These are phyloP conservation scores for Rhynchospora breviuscula DNA, from an alignment of 176 grass and related monocot species.

Conservation along the genomic window DNA sequence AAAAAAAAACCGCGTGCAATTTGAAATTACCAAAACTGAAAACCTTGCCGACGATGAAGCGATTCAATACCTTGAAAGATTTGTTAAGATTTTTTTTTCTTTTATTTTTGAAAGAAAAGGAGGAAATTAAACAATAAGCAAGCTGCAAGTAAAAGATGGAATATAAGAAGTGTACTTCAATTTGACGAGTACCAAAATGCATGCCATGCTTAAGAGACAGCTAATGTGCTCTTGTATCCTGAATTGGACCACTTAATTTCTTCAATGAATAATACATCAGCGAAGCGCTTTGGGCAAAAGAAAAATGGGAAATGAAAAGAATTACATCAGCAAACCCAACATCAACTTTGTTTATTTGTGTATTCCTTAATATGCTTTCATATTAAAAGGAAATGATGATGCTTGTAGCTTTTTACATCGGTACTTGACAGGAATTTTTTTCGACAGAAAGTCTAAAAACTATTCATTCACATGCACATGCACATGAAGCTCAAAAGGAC, in stretches of 20 bases:
- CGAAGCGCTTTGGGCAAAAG: not conserved
- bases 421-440: not conserved
- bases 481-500: not conserved
- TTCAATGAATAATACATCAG: not conserved
- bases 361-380: not conserved
- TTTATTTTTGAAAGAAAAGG: not conserved
- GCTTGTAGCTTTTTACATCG: slow-evolving; percentile 6
- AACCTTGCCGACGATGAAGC: not conserved
- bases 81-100: no score
- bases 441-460: not conserved
- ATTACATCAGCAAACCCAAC: not conserved
- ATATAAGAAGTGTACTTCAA: not conserved
- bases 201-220: not conserved
- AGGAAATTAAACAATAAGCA: not conserved
- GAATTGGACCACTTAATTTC: not conserved
- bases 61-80: not conserved
- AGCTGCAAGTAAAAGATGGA: not conserved
- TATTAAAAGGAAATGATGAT: slow-evolving; percentile 11
- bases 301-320: not conserved
- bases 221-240: not conserved
- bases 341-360: not conserved
- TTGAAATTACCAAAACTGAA: not conserved
- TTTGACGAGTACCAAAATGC: not conserved
- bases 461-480: slow-evolving; percentile 9
- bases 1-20: not conserved